Evolutionary conservation across 306 rosid genomes (phyloP), one percentile per base, ranked within the genome.

Genomic region (Lathyrus oleraceus): DNA sequence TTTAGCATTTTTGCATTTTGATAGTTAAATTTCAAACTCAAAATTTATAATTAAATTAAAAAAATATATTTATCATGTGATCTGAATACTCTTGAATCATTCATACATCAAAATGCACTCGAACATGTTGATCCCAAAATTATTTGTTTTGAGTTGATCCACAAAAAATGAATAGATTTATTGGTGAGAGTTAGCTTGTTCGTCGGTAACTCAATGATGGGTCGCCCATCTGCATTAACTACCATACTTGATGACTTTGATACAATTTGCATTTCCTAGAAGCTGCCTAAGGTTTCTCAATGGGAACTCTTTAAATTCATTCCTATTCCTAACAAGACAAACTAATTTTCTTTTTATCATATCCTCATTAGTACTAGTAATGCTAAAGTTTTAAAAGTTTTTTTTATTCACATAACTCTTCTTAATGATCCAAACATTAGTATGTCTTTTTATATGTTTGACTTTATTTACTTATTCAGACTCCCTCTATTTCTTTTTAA

Each of bases 191-290:
- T 85, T 87, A 80, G 91, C 77, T 89, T 87, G 45, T 60, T 69
- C 48, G 81, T 83, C 67, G 92, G 90, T 85, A 70, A 13, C 19
- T 16, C 6, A 56, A 61, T 54, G 32, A 58, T 51, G 4, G 27
- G 89, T 85, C 78, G 92, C 81, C 89, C 81, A 87, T 78, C 96
- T 68, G 53, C 65, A 78, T 61, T 76, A 83, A 76, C 92, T 45
- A 87, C 86, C 85, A 38, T 52, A 20, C 52, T 72, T 70, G 76
- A 35, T 6, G n/a, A 7, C 61, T 16, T 23, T 16, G 10, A n/a
- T 19, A 19, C 28, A 10, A 20, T 8, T 19, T 19, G n/a, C 40
- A 65, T 23, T 72, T 42, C 23, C 14, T 6, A 2, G 20, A 42
- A 51, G 48, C 27, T 45, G 13, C 65, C 12, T 5, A 9, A 10